These are phyloP conservation scores for Aspergillus cristatus DNA, from an alignment of 495 filamentous ascomycete genomes.

Conservation along the genomic window DNA sequence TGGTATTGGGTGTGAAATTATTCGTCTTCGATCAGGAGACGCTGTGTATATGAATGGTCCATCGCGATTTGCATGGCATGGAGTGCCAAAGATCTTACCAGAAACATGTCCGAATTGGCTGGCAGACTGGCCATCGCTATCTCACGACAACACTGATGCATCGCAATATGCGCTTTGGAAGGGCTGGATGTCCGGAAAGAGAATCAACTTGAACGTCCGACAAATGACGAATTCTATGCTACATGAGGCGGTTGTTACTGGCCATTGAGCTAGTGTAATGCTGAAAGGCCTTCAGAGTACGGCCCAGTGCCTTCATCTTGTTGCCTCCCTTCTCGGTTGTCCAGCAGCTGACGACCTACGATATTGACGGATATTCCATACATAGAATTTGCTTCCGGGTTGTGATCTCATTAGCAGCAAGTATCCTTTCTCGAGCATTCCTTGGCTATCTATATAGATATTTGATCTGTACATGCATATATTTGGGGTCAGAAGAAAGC, in stretches of 20 bases:
- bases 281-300: too few species aligned
- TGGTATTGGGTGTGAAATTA: conserved; percentile 40
- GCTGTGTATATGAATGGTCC: conserved; percentile 72
- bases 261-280: background rate
- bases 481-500: too few species aligned
- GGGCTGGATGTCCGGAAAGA: conserved; percentile 77
- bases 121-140: conserved; percentile 60
- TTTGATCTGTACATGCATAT: too few species aligned
- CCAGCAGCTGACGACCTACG: too few species aligned
- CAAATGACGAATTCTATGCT: conserved; percentile 54
- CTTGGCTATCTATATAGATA: too few species aligned
- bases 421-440: too few species aligned
- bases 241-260: background rate
- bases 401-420: too few species aligned
- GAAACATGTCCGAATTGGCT: conserved; percentile 70
- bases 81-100: conserved; percentile 71
- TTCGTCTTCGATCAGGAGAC: conserved; percentile 71
- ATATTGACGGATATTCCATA: too few species aligned
- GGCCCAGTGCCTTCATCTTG: too few species aligned
- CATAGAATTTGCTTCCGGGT: too few species aligned
- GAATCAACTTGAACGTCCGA: conserved; percentile 84
- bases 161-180: conserved; percentile 54
- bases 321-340: too few species aligned
- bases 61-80: conserved; percentile 86
- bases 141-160: conserved; percentile 13